phyloP scores from a whole-genome alignment of 164 flowering plant species.

The Houttuynia cordata region DNA sequence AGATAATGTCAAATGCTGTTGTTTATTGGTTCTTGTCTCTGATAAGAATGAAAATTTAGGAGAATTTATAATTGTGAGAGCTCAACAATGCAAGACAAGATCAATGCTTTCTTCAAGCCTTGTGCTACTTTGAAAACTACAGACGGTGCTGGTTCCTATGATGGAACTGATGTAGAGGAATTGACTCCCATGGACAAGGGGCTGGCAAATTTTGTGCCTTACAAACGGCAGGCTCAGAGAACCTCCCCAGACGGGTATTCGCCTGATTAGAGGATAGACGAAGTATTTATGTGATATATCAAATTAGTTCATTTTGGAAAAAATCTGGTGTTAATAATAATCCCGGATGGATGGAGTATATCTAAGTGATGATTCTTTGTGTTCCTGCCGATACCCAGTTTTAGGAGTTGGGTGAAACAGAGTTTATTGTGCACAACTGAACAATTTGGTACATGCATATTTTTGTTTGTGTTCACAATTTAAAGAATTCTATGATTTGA shows the following conservation, averaged over 20 bases:
- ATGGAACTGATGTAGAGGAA: not conserved
- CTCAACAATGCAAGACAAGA: conserved; percentile 39
- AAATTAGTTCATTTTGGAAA: too few relatives aligned
- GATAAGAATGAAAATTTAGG: too few relatives aligned
- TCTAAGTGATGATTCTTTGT: too few relatives aligned
- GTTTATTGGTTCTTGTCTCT: too few relatives aligned
- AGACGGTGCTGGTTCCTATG: conserved; percentile 7
- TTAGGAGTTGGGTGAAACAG: not conserved
- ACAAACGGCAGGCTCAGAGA: conserved; percentile 25
- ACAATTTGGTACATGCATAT: not conserved
- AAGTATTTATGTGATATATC: too few relatives aligned
- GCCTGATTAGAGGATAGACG: too few relatives aligned
- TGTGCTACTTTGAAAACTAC: conserved; percentile 2
- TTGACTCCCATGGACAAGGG: conserved; percentile 7
- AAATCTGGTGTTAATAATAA: too few relatives aligned
- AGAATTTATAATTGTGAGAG: not conserved
- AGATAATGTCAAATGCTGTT: too few relatives aligned
- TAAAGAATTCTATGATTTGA: not conserved
- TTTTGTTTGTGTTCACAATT: not conserved
- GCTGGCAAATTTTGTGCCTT: conserved; percentile 27
- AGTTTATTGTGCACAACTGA: not conserved
- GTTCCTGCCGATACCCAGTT: too few relatives aligned
- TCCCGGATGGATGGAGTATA: too few relatives aligned
- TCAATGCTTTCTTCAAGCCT: conserved; percentile 50
- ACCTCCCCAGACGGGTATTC: conserved; percentile 11